Base-by-base conservation (phyloP, 2,329 filamentous ascomycete species). In the Epichloe scottii region DNA sequence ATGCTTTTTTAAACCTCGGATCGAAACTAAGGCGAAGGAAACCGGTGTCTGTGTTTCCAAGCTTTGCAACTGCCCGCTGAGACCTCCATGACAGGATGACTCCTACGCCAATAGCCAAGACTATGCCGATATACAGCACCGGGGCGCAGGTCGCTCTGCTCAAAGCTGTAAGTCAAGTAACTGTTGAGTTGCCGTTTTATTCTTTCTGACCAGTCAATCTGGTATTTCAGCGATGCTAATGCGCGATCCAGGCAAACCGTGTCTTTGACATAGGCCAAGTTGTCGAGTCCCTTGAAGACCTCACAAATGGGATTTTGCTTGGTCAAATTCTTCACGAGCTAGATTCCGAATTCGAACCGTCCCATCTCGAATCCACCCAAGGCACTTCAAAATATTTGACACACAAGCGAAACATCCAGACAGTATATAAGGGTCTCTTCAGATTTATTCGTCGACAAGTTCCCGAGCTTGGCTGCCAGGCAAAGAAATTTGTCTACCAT, bases 291-390 rank as follows among this genome's bases (percentile, higher is more conserved):
- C 66, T 77, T 48, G 69, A 74, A 48, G 71, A 77, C 49, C 69
- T 78, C 44, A 66, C 69, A 60, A 78, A 81, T 56, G 78, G 77
- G 50, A 64, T 74, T 52, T 63, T 76, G 34, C 73, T 81, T 56
- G 77, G 73, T 40, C 66, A 77, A 55, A 71, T 81, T 45, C 73
- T 82, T 53, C 71, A 77, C 61, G 74, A 81, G 58, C 66, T 84
- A 46, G 78, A 82, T 57, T 61, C 72, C 35, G 68, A 73, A 53
- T 84, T 81, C 60, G 73, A 78, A 60, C 71, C 73, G 33, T 67
- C 71, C 0, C 71, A 78, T 54, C 73, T 82, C 51, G 72, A 78
- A 51, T 67, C 70, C 45, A 72, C 64, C 53, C 63, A 68, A 45
- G 65, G 69, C 49, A 66, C 68, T 33, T 68, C 70, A 46, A 64